These are phyloP conservation scores for Buddleja alternifolia DNA, from an alignment of 257 asterid species.

Conservation along the genomic window DNA sequence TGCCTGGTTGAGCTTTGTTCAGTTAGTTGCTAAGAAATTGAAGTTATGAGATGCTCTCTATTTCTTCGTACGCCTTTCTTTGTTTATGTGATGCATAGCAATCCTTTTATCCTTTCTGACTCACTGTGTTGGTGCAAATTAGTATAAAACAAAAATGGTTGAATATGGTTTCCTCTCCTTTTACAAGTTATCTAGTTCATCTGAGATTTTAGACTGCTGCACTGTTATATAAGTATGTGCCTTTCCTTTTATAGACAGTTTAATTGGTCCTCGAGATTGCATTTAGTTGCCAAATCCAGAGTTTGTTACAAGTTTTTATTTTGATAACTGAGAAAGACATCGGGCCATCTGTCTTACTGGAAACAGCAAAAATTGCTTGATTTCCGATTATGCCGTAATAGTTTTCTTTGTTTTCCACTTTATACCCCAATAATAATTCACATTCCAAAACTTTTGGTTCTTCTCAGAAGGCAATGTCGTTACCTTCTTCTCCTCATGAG, in stretches of 20 bases:
- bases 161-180: too few relatives aligned
- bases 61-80: not conserved
- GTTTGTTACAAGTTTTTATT: too few relatives aligned
- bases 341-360: not conserved
- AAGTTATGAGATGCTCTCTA: not conserved
- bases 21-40: constrained; percentile 6
- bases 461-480: constrained; percentile 44
- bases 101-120: not conserved
- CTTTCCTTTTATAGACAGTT: too few relatives aligned
- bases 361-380: not conserved
- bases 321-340: constrained; percentile 11
- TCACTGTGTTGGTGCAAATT: not conserved
- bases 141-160: not conserved
- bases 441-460: constrained; percentile 11
- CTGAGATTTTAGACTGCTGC: too few relatives aligned
- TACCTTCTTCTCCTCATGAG: constrained; percentile 76
- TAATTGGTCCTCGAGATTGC: too few relatives aligned
- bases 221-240: too few relatives aligned
- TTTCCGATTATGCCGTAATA: not conserved
- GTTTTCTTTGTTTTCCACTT: constrained; percentile 3
- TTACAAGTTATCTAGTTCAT: too few relatives aligned
- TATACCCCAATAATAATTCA: not conserved
- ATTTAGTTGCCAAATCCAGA: too few relatives aligned
- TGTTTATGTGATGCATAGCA: not conserved
- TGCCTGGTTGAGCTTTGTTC: constrained; percentile 17